A percentile compares a stretch with the other conserved stretches of the same genome.
Evolutionary conservation across 495 filamentous ascomycete genomes (phyloP).

Genomic region (Schizothecium vesticola): DNA sequence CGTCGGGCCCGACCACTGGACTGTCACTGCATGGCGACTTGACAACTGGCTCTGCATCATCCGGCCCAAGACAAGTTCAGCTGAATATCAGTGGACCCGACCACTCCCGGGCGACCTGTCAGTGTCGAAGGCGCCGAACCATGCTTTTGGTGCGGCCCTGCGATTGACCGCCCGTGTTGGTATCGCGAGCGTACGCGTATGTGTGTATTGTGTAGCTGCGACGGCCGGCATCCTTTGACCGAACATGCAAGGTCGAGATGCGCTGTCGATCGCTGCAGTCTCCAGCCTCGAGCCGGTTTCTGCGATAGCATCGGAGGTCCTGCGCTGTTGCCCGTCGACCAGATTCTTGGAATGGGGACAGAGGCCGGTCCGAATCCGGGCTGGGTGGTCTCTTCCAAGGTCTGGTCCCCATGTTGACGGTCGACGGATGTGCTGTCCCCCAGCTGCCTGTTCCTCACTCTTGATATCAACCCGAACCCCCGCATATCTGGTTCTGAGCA

Average conservation of each 20-base stretch:
- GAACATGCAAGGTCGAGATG: background rate
- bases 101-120: background rate
- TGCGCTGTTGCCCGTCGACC: background rate
- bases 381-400: background rate
- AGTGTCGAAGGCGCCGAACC: background rate
- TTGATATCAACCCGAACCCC: conserved; percentile 5
- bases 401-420: no score
- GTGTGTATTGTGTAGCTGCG: background rate
- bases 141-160: background rate
- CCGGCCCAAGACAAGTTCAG: background rate
- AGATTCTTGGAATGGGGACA: conserved; percentile 3
- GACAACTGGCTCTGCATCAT: conserved; percentile 7
- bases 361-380: background rate
- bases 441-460: no score
- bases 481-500: background rate
- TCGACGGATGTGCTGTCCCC: no score
- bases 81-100: background rate
- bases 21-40: background rate
- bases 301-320: background rate
- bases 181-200: background rate
- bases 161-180: background rate
- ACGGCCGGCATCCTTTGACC: background rate
- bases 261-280: conserved; percentile 12
- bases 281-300: background rate
- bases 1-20: background rate